Conservation (phyloP, 2,329 filamentous ascomycete genomes). For the Apiospora rasikravindrae region DNA sequence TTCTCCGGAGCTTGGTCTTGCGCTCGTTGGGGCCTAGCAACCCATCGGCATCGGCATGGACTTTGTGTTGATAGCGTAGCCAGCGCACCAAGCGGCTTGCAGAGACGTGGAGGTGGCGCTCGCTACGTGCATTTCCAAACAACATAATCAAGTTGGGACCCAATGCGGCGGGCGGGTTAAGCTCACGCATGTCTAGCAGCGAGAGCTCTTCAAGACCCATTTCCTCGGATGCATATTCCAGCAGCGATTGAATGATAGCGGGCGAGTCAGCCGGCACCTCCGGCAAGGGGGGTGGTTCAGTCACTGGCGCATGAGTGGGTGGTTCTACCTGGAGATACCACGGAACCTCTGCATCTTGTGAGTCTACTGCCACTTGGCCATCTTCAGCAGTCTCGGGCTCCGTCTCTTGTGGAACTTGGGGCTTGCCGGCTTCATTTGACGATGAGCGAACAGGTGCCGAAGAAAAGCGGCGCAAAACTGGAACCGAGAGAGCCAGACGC, state of each 20-base stretch:
- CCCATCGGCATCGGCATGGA: constrained; percentile 83
- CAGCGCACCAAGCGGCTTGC: constrained; percentile 89
- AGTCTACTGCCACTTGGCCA: not conserved
- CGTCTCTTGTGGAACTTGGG: not conserved
- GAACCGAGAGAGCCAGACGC: constrained; percentile 1
- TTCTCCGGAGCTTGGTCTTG: constrained; percentile 82
- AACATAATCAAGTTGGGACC: constrained; percentile 92
- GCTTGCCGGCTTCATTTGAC: not conserved
- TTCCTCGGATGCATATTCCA: constrained; percentile 81
- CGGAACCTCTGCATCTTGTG: constrained; percentile 36
- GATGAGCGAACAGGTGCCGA: not conserved
- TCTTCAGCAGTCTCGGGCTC: not conserved
- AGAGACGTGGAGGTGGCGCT: constrained; percentile 90
- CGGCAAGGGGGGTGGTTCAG: constrained; percentile 53
- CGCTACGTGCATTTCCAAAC: constrained; percentile 86
- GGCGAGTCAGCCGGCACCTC: constrained; percentile 72
- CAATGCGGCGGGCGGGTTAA: constrained; percentile 86
- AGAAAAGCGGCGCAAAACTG: constrained; percentile 9
- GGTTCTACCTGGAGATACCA: constrained; percentile 87
- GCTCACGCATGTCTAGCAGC: constrained; percentile 79
- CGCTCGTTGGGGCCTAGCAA: constrained; percentile 88
- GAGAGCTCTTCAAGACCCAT: constrained; percentile 84
- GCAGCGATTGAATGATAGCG: constrained; percentile 70
- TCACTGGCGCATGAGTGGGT: constrained; percentile 54
- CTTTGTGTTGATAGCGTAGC: constrained; percentile 73